These are phyloP conservation scores for Suillus subluteus DNA, from an alignment of 768 basidiomycete genomes.

Conservation along the genomic window DNA sequence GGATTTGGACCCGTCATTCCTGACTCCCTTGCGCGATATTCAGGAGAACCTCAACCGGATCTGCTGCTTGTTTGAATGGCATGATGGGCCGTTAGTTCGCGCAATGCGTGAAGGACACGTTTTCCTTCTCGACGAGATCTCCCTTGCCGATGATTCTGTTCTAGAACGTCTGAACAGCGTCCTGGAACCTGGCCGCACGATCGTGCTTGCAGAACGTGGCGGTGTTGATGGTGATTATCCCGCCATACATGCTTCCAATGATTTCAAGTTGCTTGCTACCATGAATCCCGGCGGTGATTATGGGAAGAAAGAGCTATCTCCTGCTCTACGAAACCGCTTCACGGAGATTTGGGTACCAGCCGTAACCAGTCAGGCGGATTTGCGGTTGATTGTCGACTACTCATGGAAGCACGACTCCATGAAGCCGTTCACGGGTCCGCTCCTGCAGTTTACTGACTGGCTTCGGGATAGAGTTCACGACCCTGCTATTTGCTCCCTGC, in stretches of 20 bases:
- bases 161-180: slow-evolving; percentile 97
- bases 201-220: slow-evolving; percentile 92
- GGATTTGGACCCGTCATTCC: slow-evolving; percentile 35
- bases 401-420: slow-evolving; percentile 67
- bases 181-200: slow-evolving; percentile 85
- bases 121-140: slow-evolving; percentile 95
- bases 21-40: slow-evolving; percentile 42
- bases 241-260: slow-evolving; percentile 60
- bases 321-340: slow-evolving; percentile 94
- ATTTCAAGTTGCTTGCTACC: slow-evolving; percentile 91
- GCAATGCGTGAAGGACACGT: slow-evolving; percentile 87
- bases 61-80: slow-evolving; percentile 93
- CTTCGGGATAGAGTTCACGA: slow-evolving; percentile 64
- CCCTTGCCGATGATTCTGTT: slow-evolving; percentile 96
- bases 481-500: slow-evolving; percentile 68
- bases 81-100: slow-evolving; percentile 92
- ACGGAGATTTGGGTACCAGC: slow-evolving; percentile 99
- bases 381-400: slow-evolving; percentile 73
- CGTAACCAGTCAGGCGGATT: slow-evolving; percentile 71
- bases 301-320: slow-evolving; percentile 98
- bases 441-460: slow-evolving; percentile 87
- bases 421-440: slow-evolving; percentile 52
- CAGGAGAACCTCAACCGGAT: slow-evolving; percentile 51
- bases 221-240: slow-evolving; percentile 72
- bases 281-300: slow-evolving; percentile 99